Evolutionary conservation across 192 early-diverging fungal genomes (phyloP).

Genomic region (Borealophlyctis nickersoniae): DNA sequence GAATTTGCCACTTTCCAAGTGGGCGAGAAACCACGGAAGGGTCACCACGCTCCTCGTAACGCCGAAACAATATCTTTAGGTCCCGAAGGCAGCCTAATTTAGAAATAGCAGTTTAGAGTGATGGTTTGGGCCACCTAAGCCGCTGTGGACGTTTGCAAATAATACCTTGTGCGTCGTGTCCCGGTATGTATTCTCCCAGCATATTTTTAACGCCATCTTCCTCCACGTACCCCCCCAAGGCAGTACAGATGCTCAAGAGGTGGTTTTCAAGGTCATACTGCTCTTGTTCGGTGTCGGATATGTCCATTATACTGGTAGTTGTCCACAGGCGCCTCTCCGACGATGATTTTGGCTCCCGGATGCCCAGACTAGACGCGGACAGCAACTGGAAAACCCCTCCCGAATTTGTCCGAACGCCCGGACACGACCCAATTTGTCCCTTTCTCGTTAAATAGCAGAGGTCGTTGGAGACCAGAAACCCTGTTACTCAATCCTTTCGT

Average conservation of each 20-base stretch:
- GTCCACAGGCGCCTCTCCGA: no score
- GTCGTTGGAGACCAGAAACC: no score
- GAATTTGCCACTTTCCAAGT: constrained; percentile 71
- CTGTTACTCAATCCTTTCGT: no score
- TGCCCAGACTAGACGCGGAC: no score
- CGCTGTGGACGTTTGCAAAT: neutral
- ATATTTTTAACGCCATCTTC: constrained; percentile 14
- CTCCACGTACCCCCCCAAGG: constrained; percentile 75
- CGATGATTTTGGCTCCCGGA: no score
- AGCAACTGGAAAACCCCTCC: no score
- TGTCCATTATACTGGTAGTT: no score
- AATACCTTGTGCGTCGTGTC: constrained; percentile 77
- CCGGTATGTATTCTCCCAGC: constrained; percentile 64
- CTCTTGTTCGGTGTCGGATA: no score
- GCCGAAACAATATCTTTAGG: constrained; percentile 78
- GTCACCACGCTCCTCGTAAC: constrained; percentile 63
- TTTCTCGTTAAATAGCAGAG: no score
- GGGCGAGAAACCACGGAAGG: constrained; percentile 56
- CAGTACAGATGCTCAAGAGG: constrained; percentile 76
- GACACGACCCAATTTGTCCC: no score
- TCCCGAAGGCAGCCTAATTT: constrained; percentile 76
- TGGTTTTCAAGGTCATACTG: no score
- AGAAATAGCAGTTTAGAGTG: neutral
- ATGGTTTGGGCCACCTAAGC: neutral
- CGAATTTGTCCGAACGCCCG: no score